Base-by-base conservation (phyloP, 2,329 filamentous ascomycete species). In the Trichophyton verrucosum region DNA sequence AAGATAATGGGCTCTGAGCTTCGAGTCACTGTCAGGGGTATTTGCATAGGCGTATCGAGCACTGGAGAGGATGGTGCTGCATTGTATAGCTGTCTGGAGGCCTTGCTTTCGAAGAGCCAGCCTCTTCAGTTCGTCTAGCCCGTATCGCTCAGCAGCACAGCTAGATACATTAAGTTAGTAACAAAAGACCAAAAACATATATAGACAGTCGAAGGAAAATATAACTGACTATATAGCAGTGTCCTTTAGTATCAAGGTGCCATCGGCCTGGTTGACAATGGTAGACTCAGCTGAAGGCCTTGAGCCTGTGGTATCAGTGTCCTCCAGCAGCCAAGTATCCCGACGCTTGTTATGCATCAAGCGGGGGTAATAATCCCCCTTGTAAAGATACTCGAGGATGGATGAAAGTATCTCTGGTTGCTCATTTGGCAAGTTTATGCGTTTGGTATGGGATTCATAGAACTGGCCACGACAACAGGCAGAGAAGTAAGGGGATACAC, bases 361-460 rank as follows among this genome's bases (percentile, higher is more conserved):
- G 17, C 87, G 86, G 2, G 91, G 91, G 67, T 86, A 91, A 77
- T 96, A 96, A 74, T 96, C 91, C 65, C 91, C 91, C 76, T 95
- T 95, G 81, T 95, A 95, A 61, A 96, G 84, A 67, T 87, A 96
- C 72, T 96, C 91, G 61, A 96, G 84, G 9, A 96, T 81, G 4
- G 87, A 91, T 6, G 89, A 95, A 74, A 96, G 91, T 69, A 95
- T 86, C 72, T 95, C 90, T 20, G 91, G 90, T 67, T 91, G 86
- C 74, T 96, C 91, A 63, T 92, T 85, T 1, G 89, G 87, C 1
- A 96, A 82, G 58, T 86, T 81, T 71, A 96, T 87, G 60, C 86
- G 85, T 75, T 89, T 91, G 70, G 78, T 80, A 56, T 73, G 71
- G 15, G 77, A 71, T 62, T 82, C 81, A 75, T 83, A 81, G 77